These are phyloP conservation scores for Neckera pumila DNA, from an alignment of 225 moss, liverwort and hornwort species.

Conservation along the genomic window DNA sequence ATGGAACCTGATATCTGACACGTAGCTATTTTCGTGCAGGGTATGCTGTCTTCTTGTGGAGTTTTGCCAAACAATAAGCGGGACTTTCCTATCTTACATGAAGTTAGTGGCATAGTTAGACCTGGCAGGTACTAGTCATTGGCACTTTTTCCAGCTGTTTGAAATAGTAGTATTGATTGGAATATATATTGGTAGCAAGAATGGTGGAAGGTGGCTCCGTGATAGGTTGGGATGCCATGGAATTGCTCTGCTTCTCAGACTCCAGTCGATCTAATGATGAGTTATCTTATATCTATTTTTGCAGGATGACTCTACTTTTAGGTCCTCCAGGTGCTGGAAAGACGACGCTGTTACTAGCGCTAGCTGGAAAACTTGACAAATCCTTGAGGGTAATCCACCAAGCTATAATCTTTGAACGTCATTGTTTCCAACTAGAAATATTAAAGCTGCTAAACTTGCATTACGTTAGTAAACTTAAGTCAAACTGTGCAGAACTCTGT, in stretches of 20 bases:
- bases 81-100: slow-evolving; percentile 62
- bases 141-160: neutral
- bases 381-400: slow-evolving; percentile 31
- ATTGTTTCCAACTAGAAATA: neutral
- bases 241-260: neutral
- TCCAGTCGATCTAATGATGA: neutral
- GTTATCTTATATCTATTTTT: neutral
- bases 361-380: slow-evolving; percentile 71
- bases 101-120: slow-evolving; percentile 47
- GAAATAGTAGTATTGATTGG: neutral
- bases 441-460: neutral
- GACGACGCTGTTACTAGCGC: slow-evolving; percentile 54
- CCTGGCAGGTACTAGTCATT: slow-evolving; percentile 40
- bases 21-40: slow-evolving; percentile 19
- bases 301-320: slow-evolving; percentile 74
- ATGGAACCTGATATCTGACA: neutral
- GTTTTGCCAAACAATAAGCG: slow-evolving; percentile 52
- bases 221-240: neutral
- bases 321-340: slow-evolving; percentile 92
- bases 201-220: neutral
- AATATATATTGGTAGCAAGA: neutral
- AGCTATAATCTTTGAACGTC: neutral
- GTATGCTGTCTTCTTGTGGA: slow-evolving; percentile 3
- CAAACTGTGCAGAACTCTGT: neutral
- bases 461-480: neutral